Evolutionary conservation across 192 early-diverging fungal genomes (phyloP), one percentile per base, ranked within the genome.

Genomic region (Blastocladiella britannica): DNA sequence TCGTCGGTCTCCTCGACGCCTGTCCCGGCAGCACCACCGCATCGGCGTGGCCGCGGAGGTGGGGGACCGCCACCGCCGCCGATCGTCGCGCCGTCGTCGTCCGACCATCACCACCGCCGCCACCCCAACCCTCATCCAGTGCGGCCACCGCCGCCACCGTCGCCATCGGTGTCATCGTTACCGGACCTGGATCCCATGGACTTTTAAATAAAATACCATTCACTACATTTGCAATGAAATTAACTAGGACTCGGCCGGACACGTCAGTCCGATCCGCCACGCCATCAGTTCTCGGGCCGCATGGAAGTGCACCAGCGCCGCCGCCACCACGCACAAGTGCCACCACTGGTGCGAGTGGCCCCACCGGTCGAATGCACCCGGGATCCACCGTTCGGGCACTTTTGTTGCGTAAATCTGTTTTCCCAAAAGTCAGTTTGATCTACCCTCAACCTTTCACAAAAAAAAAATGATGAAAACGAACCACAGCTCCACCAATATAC

Each of bases 301-400:
- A 47, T 47, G n/a, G 2, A 20, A 9, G 37, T 47, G 37, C 37
- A 47, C 37, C 15, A 9, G 4, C 37, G 37, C 37, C 0, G 37
- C 79, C 3, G 72, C 65, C 25, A 75, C 74, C 22, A 82, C 79
- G 62, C 68, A 72, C 20, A 77, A 64, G 56, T 82, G 79, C 79
- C 79, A 82, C 47, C 77, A 58, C 26, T 75, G 73, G 64, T 82
- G 79, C 52, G 73, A 76, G 47, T 74, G 72, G 29, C 79, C 79
- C 57, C 67, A 65, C 29, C 62, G 60, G 58, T 82, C 79, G 69
- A 79, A 79, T 51, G 64, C 47, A 7, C 79, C 79, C 4, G 79
- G 79, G 30, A 65, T 79, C 54, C 70, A 69, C 54, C 72, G 72
- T 61, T 82, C 79, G 25, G 79, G 79, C 53, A 73, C 79, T 7